phyloP scores from a whole-genome alignment of 495 filamentous ascomycete species.

The Aspergillus bertholletiae region DNA sequence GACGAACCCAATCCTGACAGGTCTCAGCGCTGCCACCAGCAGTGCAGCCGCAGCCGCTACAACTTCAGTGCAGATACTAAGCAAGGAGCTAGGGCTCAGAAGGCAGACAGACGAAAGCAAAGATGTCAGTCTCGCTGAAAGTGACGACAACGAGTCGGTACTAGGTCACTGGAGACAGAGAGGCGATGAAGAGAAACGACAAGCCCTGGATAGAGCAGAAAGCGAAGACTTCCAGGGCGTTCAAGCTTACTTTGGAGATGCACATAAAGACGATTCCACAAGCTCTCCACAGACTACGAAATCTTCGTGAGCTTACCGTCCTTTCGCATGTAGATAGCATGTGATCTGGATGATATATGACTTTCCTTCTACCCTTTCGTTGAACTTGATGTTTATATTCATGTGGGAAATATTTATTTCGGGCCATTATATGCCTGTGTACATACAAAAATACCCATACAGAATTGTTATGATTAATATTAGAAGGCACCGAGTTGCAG shows the following conservation, averaged over 20 bases:
- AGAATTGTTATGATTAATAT: background rate
- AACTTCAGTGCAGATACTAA: slow-evolving; percentile 22
- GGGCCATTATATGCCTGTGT: too few relatives aligned
- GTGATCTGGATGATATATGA: background rate
- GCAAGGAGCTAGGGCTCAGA: slow-evolving; percentile 64
- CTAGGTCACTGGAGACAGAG: background rate
- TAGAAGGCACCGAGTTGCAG: background rate
- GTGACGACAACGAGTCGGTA: slow-evolving; percentile 38
- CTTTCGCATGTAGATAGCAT: background rate
- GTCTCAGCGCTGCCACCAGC: slow-evolving; percentile 6
- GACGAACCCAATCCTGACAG: slow-evolving; percentile 5
- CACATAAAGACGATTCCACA: background rate
- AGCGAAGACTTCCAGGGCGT: slow-evolving; percentile 29
- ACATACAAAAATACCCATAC: background rate
- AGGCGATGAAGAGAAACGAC: background rate
- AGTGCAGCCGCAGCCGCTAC: slow-evolving; percentile 10
- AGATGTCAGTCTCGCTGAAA: slow-evolving; percentile 64
- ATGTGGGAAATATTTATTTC: too few relatives aligned
- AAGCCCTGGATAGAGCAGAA: background rate
- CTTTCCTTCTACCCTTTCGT: background rate
- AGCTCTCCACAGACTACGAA: background rate
- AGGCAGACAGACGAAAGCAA: slow-evolving; percentile 56
- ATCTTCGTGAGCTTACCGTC: background rate
- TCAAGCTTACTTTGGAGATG: slow-evolving; percentile 23
- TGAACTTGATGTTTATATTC: too few relatives aligned